phyloP scores from a whole-genome alignment of 257 asterid species.

The Plantago elongata region DNA sequence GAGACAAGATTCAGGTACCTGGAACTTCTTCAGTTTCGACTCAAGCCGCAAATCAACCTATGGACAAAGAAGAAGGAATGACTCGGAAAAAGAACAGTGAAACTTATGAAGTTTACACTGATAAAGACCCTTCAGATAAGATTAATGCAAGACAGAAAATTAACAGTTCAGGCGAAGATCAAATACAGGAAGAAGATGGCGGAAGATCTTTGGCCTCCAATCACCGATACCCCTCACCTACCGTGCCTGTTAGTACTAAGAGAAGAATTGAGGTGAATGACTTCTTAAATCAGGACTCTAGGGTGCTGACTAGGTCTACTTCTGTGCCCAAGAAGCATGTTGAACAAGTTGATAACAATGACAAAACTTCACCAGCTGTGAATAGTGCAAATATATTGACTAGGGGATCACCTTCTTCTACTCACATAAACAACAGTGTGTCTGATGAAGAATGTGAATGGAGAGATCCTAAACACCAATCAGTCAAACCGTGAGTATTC shows the following conservation, averaged over 20 bases:
- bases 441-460: slow-evolving; percentile 15
- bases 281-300: slow-evolving; percentile 9
- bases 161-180: slow-evolving; percentile 23
- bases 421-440: slow-evolving; percentile 16
- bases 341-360: slow-evolving; percentile 22
- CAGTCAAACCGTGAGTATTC: slow-evolving; percentile 34
- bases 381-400: slow-evolving; percentile 14
- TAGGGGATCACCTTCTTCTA: too few species aligned
- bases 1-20: slow-evolving; percentile 15
- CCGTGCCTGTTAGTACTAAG: slow-evolving; percentile 8
- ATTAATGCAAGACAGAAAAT: slow-evolving; percentile 15
- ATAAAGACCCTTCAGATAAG: slow-evolving; percentile 10
- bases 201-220: slow-evolving; percentile 29
- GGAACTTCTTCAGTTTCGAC: slow-evolving; percentile 15
- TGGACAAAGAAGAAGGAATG: slow-evolving; percentile 4
- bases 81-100: slow-evolving; percentile 19
- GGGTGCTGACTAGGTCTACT: slow-evolving; percentile 16
- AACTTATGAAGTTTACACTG: slow-evolving; percentile 13
- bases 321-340: slow-evolving; percentile 18
- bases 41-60: background rate
- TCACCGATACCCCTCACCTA: too few species aligned
- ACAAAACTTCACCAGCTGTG: slow-evolving; percentile 17
- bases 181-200: slow-evolving; percentile 23
- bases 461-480: slow-evolving; percentile 22
- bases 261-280: slow-evolving; percentile 26